Conservation (phyloP, 2,329 filamentous ascomycete species). For the Talaromyces rugulosus region DNA sequence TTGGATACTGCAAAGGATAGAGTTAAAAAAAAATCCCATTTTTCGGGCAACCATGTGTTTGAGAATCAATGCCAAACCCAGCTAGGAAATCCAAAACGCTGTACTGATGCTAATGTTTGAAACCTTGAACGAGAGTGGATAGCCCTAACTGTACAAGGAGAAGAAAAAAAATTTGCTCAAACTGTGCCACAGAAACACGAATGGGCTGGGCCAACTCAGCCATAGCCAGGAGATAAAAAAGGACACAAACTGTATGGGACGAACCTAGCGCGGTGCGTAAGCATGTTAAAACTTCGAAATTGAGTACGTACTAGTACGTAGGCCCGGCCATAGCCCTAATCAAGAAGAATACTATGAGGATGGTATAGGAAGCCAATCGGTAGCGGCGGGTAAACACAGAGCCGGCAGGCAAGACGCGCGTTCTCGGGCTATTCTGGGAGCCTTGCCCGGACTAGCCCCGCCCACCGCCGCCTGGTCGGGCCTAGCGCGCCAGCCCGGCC, state of each 20-base stretch:
- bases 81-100: background rate
- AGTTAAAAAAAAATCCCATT: background rate
- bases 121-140: background rate
- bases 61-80: background rate
- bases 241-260: background rate
- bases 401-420: conserved; percentile 1
- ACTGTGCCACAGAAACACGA: background rate
- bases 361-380: background rate
- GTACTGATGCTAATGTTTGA: background rate
- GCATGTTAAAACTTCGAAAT: background rate
- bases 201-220: background rate
- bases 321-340: no score
- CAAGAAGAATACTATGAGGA: background rate
- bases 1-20: background rate
- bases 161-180: background rate
- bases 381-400: background rate
- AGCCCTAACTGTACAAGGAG: background rate
- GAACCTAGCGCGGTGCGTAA: background rate
- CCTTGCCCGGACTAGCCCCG: background rate
- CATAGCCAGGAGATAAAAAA: background rate
- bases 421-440: conserved; percentile 1
- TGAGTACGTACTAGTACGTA: background rate
- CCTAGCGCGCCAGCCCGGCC: background rate
- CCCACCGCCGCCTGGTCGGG: background rate
- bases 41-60: background rate